Conservation (phyloP, 116 monocot species). For the Iris pallida region DNA sequence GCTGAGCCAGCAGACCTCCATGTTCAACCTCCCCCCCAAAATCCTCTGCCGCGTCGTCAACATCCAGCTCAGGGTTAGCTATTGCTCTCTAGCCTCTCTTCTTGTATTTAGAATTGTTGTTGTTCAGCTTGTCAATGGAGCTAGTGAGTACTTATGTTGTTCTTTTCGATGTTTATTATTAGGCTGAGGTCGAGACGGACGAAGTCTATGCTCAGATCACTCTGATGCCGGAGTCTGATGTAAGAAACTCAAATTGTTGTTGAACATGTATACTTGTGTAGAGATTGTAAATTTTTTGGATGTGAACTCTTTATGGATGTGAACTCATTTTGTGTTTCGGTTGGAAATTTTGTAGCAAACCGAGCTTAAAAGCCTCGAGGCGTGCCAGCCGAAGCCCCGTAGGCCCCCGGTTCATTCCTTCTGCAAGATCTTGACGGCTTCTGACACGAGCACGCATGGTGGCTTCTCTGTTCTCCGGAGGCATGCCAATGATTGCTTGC, state of each 20-base stretch:
- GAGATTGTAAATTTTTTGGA: background rate
- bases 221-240: constrained; percentile 61
- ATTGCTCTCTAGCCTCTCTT: background rate
- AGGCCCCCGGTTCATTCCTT: constrained; percentile 19
- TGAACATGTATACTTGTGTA: background rate
- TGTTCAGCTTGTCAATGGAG: background rate
- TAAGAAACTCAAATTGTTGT: constrained; percentile 25
- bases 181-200: constrained; percentile 82
- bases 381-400: background rate
- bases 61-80: constrained; percentile 32
- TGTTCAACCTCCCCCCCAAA: constrained; percentile 40
- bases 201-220: constrained; percentile 80
- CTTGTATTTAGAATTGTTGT: background rate
- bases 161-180: background rate
- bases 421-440: constrained; percentile 24
- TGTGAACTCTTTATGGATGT: background rate
- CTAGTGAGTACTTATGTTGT: background rate
- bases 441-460: constrained; percentile 25
- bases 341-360: constrained; percentile 15
- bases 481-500: constrained; percentile 26
- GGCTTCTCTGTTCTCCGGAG: constrained; percentile 26
- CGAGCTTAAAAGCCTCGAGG: constrained; percentile 12
- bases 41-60: constrained; percentile 46
- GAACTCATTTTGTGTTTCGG: background rate
- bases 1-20: constrained; percentile 31